Evolutionary conservation across 2,329 filamentous ascomycete genomes (phyloP).

Genomic region (Dactylellina cionopaga): DNA sequence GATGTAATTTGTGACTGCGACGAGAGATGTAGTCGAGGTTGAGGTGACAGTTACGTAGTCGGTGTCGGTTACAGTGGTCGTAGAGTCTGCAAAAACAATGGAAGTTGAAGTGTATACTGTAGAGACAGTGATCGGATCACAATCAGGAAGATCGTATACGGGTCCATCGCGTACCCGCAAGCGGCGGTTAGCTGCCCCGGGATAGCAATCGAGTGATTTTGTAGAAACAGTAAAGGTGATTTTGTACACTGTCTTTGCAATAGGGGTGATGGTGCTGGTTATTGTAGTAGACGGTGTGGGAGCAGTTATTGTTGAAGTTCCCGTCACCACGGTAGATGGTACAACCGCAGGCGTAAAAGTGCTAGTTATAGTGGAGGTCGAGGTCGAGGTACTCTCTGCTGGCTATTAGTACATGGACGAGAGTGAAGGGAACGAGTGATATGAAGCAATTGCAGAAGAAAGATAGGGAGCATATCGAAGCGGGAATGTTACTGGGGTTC

Average conservation of each 20-base stretch:
- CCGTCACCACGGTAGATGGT: background rate
- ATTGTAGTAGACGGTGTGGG: conserved; percentile 1
- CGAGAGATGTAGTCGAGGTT: conserved; percentile 1
- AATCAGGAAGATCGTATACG: background rate
- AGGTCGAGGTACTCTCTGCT: background rate
- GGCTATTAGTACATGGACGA: background rate
- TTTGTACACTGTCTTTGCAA: conserved; percentile 5
- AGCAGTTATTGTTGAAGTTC: background rate
- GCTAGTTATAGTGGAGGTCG: background rate
- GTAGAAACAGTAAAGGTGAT: background rate
- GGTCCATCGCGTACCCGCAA: background rate
- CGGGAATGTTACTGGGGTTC: background rate
- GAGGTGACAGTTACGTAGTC: background rate
- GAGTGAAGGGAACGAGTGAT: background rate
- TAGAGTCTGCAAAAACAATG: background rate
- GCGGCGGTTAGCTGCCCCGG: background rate
- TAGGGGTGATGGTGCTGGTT: background rate
- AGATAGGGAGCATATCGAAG: background rate
- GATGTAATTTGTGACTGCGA: background rate
- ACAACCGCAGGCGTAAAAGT: conserved; percentile 1
- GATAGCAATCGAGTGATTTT: background rate
- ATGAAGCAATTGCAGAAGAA: conserved; percentile 3
- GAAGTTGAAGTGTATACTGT: background rate
- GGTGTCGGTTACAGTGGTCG: background rate
- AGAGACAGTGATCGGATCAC: background rate